phyloP scores from a whole-genome alignment of 192 early-diverging fungal genomes.

The Coemansia sp. region DNA sequence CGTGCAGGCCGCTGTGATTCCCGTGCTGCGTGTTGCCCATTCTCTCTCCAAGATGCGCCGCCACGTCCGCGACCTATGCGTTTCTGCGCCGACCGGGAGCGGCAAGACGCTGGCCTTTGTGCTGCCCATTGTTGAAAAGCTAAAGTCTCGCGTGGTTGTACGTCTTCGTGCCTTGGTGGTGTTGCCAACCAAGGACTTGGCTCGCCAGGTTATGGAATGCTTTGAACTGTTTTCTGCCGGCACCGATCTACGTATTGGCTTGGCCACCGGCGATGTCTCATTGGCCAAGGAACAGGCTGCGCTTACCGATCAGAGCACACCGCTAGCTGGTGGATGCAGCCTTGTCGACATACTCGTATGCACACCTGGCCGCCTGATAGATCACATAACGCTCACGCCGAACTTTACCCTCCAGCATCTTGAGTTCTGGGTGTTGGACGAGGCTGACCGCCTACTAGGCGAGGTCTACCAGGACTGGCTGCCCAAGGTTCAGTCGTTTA shows the following conservation, averaged over 20 bases:
- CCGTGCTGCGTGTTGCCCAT: conserved; percentile 67
- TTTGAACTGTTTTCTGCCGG: conserved; percentile 75
- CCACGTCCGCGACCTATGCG: conserved; percentile 82
- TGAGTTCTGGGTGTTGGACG: conserved; percentile 89
- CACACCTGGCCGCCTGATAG: conserved; percentile 92
- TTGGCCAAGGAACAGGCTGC: conserved; percentile 67
- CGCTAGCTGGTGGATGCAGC: conserved; percentile 55
- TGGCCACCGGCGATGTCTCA: conserved; percentile 72
- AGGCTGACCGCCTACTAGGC: conserved; percentile 90
- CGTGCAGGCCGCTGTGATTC: conserved; percentile 83
- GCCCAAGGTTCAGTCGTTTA: conserved; percentile 60
- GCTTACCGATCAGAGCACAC: conserved; percentile 32
- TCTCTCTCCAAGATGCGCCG: conserved; percentile 63
- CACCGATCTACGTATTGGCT: conserved; percentile 69
- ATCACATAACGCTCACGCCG: conserved; percentile 79
- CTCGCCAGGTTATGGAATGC: conserved; percentile 78
- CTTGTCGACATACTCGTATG: conserved; percentile 86
- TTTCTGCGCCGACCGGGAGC: conserved; percentile 91
- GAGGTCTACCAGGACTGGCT: conserved; percentile 95
- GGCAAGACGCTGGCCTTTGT: conserved; percentile 97
- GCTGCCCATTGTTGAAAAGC: conserved; percentile 82
- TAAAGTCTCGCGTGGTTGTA: conserved; percentile 68
- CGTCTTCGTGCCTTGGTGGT: conserved; percentile 85
- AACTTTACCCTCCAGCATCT: conserved; percentile 90
- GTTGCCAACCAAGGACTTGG: conserved; percentile 90